These are phyloP conservation scores for Scutellaria barbata DNA, from an alignment of 257 asterid genomes.

Conservation along the genomic window DNA sequence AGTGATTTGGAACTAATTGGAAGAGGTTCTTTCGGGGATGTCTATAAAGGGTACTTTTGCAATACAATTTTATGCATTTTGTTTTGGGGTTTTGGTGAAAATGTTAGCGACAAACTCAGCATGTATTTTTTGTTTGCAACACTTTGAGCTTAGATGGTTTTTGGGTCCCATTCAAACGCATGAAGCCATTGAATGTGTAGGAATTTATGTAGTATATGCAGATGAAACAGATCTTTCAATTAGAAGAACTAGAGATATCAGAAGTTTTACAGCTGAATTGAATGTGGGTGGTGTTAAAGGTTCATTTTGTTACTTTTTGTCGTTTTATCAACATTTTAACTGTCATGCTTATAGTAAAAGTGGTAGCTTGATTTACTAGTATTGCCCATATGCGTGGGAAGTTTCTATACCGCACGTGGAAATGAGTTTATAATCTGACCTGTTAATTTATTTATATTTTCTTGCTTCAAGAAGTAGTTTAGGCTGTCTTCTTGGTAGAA, in stretches of 20 bases:
- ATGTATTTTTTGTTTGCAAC: background rate
- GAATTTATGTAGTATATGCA: constrained; percentile 1
- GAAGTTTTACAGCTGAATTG: constrained; percentile 2
- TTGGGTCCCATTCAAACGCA: constrained; percentile 10
- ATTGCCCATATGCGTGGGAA: constrained; percentile 1
- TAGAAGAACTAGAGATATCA: constrained; percentile 6
- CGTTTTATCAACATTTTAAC: background rate
- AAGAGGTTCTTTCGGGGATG: constrained; percentile 98
- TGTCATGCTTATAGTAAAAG: background rate
- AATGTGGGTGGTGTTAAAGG: background rate
- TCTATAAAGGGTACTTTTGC: constrained; percentile 80
- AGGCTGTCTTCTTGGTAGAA: background rate
- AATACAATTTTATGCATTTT: constrained; percentile 8
- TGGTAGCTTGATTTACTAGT: constrained; percentile 14
- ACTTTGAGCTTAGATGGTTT: background rate
- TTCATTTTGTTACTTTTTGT: constrained; percentile 2
- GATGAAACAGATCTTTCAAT: background rate
- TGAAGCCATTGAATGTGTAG: background rate
- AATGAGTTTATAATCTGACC: background rate
- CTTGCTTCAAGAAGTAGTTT: background rate
- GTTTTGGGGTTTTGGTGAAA: constrained; percentile 25
- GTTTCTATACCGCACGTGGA: background rate
- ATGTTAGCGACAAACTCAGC: constrained; percentile 8
- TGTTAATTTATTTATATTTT: background rate
- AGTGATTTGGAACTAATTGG: constrained; percentile 91